Conservation (phyloP, 2,329 filamentous ascomycete genomes). For the Anisogramma anomala region DNA sequence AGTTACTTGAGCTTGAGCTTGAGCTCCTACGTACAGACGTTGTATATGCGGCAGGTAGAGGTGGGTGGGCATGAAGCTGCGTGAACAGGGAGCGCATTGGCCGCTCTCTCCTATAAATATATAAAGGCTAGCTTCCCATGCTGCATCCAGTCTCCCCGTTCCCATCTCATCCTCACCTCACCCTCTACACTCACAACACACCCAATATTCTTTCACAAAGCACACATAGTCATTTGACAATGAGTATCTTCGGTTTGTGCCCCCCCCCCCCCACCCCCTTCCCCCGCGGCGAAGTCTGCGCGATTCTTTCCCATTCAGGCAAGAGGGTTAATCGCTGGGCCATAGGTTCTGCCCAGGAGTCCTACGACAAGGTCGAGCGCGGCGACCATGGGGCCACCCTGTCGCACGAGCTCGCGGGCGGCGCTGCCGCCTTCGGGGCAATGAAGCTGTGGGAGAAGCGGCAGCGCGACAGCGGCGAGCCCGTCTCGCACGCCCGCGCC, state of each 20-base stretch:
- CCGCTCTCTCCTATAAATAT: conserved; percentile 12
- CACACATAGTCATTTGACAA: conserved; percentile 11
- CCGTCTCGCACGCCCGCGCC: conserved; percentile 60
- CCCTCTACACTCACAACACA: background rate
- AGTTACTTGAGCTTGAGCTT: no score
- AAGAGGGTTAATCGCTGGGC: no score
- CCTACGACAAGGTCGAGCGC: conserved; percentile 33
- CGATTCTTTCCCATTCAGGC: no score
- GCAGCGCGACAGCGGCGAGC: conserved; percentile 59
- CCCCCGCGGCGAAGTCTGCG: no score
- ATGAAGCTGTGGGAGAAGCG: conserved; percentile 72
- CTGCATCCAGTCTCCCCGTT: background rate
- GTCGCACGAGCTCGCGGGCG: conserved; percentile 63
- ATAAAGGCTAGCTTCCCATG: conserved; percentile 4
- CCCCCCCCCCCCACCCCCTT: background rate
- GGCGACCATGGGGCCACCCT: conserved; percentile 47
- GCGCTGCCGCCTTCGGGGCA: conserved; percentile 65
- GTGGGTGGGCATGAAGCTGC: no score
- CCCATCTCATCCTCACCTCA: background rate
- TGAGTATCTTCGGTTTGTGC: conserved; percentile 14
- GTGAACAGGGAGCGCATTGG: no score
- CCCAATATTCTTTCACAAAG: background rate
- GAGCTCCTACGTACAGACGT: no score
- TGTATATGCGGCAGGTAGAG: no score
- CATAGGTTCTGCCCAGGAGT: no score